Conservation (phyloP, 306 rosid species). For the Dalbergia cultrata region DNA sequence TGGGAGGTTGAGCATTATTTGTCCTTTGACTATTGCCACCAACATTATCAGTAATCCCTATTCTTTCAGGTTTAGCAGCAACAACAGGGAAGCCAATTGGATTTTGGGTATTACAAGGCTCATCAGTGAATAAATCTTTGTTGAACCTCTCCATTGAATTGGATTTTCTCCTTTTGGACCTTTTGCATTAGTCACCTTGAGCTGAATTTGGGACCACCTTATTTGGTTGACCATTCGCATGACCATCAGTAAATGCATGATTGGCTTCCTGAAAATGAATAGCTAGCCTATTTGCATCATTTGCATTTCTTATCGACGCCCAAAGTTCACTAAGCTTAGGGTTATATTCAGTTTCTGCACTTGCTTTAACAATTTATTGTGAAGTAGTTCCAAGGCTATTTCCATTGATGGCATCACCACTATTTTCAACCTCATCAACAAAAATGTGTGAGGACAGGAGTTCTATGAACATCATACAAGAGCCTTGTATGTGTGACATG, state of each 20-base stretch:
- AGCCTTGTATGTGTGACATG: too few relatives aligned
- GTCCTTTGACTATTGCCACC: slow-evolving; percentile 51
- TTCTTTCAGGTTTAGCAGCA: slow-evolving; percentile 39
- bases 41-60: slow-evolving; percentile 47
- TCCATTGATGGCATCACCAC: slow-evolving; percentile 42
- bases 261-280: slow-evolving; percentile 59
- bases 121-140: slow-evolving; percentile 57
- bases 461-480: too few relatives aligned
- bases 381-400: slow-evolving; percentile 40
- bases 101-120: slow-evolving; percentile 51
- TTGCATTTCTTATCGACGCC: slow-evolving; percentile 54
- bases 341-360: slow-evolving; percentile 67
- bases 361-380: slow-evolving; percentile 40
- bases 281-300: slow-evolving; percentile 54
- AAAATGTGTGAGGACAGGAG: not conserved
- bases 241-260: slow-evolving; percentile 39
- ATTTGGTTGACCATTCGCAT: slow-evolving; percentile 52
- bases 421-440: slow-evolving; percentile 52
- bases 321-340: slow-evolving; percentile 87
- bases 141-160: slow-evolving; percentile 85
- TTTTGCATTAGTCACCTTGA: slow-evolving; percentile 60
- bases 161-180: slow-evolving; percentile 84
- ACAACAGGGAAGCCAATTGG: slow-evolving; percentile 45
- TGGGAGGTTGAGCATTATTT: slow-evolving; percentile 52
- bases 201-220: slow-evolving; percentile 49